Evolutionary conservation across 176 grass and related monocot species (phyloP).

Genomic region (Carex scoparia): DNA sequence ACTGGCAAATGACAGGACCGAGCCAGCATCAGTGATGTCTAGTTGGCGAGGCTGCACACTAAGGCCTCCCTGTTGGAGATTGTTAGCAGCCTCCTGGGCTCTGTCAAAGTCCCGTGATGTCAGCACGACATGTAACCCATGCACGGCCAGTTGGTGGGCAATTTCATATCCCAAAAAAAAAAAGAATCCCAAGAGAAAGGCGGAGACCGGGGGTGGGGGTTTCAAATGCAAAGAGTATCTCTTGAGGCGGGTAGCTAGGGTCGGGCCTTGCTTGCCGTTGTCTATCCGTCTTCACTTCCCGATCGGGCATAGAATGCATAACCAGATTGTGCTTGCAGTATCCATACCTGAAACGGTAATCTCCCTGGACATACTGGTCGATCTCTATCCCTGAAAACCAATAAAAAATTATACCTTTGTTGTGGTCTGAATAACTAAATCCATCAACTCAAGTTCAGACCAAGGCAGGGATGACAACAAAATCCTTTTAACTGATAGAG

Average conservation of each 20-base stretch:
- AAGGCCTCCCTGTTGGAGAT: conserved; percentile 27
- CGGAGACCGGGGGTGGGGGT: too few species aligned
- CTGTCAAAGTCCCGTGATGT: conserved; percentile 43
- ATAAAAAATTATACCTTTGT: conserved; percentile 1
- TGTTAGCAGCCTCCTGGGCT: conserved; percentile 24
- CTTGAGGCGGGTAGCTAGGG: too few species aligned
- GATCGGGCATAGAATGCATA: too few species aligned
- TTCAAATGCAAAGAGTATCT: too few species aligned
- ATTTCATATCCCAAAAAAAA: conserved; percentile 47
- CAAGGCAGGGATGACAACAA: neutral
- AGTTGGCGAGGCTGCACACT: conserved; percentile 50
- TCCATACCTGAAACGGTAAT: conserved; percentile 96
- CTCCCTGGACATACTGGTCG: conserved; percentile 78
- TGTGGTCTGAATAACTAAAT: neutral
- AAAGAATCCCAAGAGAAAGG: too few species aligned
- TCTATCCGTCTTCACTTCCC: too few species aligned
- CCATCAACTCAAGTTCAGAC: neutral
- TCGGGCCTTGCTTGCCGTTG: too few species aligned
- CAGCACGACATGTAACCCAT: conserved; percentile 72
- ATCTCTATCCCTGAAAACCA: conserved; percentile 87
- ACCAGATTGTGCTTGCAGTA: conserved; percentile 90
- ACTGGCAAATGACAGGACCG: conserved; percentile 47
- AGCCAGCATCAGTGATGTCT: conserved; percentile 51
- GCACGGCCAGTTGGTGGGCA: conserved; percentile 49
- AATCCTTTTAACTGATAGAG: neutral